Conservation (phyloP, 306 rosid genomes). For the Inga laurina region DNA sequence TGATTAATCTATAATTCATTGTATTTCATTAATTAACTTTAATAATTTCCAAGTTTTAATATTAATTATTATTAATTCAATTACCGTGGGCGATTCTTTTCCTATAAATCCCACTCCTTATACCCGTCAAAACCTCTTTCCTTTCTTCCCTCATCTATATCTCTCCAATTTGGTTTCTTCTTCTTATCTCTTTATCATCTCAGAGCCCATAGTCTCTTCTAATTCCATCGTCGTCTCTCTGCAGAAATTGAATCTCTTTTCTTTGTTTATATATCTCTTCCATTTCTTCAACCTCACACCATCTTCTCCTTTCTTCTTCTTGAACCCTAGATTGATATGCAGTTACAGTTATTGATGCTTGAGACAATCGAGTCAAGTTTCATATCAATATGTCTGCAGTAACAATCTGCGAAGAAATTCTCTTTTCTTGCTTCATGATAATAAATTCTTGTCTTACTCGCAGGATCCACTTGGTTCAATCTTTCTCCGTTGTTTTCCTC, state of each 20-base stretch:
- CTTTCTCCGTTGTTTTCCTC: slow-evolving; percentile 95
- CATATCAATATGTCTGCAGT: slow-evolving; percentile 55
- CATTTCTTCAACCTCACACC: not conserved
- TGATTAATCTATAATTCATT: not conserved
- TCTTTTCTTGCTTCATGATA: slow-evolving; percentile 66
- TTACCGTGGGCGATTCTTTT: slow-evolving; percentile 26
- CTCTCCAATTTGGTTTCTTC: slow-evolving; percentile 10
- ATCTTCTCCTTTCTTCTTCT: not conserved
- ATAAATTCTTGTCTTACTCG: slow-evolving; percentile 77
- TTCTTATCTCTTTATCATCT: not conserved
- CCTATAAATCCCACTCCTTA: slow-evolving; percentile 56
- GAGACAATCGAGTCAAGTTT: slow-evolving; percentile 8
- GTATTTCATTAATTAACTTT: not conserved
- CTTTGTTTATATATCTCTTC: not conserved
- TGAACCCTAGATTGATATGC: not conserved
- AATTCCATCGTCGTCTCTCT: not conserved
- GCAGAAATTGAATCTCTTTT: not conserved
- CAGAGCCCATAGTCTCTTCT: slow-evolving; percentile 40
- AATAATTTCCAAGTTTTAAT: not conserved
- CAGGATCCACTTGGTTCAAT: slow-evolving; percentile 83
- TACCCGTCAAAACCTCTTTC: slow-evolving; percentile 62
- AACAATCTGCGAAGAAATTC: slow-evolving; percentile 70
- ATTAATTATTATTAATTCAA: not conserved
- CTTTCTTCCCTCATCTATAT: slow-evolving; percentile 35
- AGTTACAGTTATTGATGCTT: slow-evolving; percentile 39